Percentiles rank a stretch among this genome's conserved stretches.
Conservation (phyloP, 495 filamentous ascomycete species). For the Aspergillus haitiensis region DNA sequence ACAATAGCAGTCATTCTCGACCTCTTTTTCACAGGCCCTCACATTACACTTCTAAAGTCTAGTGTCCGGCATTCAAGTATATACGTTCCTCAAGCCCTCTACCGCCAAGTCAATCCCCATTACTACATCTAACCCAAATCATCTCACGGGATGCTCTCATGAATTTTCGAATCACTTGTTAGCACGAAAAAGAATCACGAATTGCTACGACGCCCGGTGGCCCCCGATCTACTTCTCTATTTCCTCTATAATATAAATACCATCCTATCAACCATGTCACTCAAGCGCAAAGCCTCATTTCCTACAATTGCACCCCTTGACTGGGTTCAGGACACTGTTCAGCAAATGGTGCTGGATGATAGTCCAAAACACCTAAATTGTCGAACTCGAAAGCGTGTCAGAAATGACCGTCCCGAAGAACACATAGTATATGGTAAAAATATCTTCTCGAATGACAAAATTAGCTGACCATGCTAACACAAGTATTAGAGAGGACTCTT, state of each 20-base stretch:
- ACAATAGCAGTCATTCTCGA: too few relatives aligned
- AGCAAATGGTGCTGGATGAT: slow-evolving; percentile 27
- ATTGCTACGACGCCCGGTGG: too few relatives aligned
- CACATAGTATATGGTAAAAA: slow-evolving; percentile 47
- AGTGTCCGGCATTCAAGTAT: too few relatives aligned
- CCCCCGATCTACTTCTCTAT: too few relatives aligned
- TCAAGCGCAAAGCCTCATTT: slow-evolving; percentile 54
- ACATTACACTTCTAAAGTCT: too few relatives aligned
- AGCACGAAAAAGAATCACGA: too few relatives aligned
- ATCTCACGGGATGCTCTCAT: too few relatives aligned
- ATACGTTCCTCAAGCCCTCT: too few relatives aligned
- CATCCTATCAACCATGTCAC: slow-evolving; percentile 37
- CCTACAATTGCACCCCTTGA: slow-evolving; percentile 35
- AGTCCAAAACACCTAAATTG: slow-evolving; percentile 47
- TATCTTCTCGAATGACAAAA: background rate
- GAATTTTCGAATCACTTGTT: too few relatives aligned
- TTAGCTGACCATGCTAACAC: slow-evolving; percentile 18
- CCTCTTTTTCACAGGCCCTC: too few relatives aligned
- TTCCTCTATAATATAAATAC: background rate
- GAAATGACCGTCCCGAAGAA: slow-evolving; percentile 50
- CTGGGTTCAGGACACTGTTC: slow-evolving; percentile 29
- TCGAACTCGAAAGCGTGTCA: slow-evolving; percentile 54
- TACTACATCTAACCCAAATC: too few relatives aligned
- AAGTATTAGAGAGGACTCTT: slow-evolving; percentile 45
- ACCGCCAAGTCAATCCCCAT: too few relatives aligned